Evolutionary conservation across 2,329 filamentous ascomycete species (phyloP).

Genomic region (Calonectria pseudoturangicola): DNA sequence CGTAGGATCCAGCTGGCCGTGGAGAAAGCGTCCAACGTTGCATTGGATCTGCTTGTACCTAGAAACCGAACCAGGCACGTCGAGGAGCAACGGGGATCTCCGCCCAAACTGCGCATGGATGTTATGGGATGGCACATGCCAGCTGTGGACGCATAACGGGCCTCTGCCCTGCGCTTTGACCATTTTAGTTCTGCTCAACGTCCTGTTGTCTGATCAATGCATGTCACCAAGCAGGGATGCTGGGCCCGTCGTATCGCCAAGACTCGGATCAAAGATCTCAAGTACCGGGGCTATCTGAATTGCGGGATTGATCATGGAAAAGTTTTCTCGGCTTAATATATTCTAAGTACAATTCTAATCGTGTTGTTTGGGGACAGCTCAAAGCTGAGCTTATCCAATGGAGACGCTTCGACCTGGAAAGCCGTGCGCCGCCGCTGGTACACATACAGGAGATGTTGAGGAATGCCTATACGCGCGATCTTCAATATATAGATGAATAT

Average conservation of each 20-base stretch:
- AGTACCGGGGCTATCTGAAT: conserved; percentile 2
- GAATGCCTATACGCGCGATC: too few relatives aligned
- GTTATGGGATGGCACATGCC: neutral
- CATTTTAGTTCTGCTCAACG: conserved; percentile 1
- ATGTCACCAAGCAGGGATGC: conserved; percentile 6
- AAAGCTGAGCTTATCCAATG: too few relatives aligned
- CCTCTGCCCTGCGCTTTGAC: neutral
- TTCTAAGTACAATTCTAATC: neutral
- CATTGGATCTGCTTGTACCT: neutral
- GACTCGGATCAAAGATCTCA: conserved; percentile 17
- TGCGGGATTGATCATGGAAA: neutral
- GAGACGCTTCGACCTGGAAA: too few relatives aligned
- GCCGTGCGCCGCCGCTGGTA: too few relatives aligned
- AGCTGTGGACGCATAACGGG: too few relatives aligned
- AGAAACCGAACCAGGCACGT: neutral
- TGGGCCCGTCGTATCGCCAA: neutral
- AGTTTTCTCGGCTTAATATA: neutral
- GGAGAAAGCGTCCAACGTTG: neutral
- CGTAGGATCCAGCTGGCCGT: neutral
- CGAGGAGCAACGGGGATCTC: neutral
- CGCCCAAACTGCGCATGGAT: neutral
- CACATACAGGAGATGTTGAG: too few relatives aligned
- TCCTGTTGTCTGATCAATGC: neutral
- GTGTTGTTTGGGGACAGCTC: too few relatives aligned
- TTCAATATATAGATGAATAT: too few relatives aligned